phyloP scores from a whole-genome alignment of 1,284 basidiomycete genomes.

The Abortiporus biennis region DNA sequence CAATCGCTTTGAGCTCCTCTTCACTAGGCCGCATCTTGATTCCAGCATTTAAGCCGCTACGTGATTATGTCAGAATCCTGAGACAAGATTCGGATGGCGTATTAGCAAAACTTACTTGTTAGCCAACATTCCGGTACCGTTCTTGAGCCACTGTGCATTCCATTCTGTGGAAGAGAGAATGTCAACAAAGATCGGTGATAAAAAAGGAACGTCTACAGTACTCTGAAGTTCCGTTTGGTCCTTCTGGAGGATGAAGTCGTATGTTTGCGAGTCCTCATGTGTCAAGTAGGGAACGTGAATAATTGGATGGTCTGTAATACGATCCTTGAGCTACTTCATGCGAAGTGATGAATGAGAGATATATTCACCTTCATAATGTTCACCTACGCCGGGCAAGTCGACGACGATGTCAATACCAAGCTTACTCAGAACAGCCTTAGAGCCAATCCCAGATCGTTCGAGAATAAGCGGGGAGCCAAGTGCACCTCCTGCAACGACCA shows the following conservation, averaged over 20 bases:
- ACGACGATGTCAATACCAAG: constrained; percentile 36
- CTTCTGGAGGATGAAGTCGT: constrained; percentile 35
- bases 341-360: background rate
- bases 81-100: background rate
- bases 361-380: constrained; percentile 41
- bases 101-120: constrained; percentile 33
- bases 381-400: constrained; percentile 53
- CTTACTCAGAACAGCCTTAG: constrained; percentile 30
- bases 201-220: background rate
- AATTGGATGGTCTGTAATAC: constrained; percentile 37
- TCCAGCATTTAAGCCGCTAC: constrained; percentile 36
- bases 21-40: constrained; percentile 64
- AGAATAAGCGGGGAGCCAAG: constrained; percentile 52
- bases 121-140: constrained; percentile 42
- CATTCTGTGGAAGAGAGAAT: constrained; percentile 24
- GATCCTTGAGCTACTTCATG: background rate
- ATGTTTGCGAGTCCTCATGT: constrained; percentile 32
- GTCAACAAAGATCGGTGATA: background rate
- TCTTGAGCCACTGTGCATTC: constrained; percentile 34
- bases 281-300: constrained; percentile 30
- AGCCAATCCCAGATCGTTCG: constrained; percentile 32
- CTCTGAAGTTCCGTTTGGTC: background rate
- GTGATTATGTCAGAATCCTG: background rate
- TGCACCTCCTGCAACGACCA: constrained; percentile 44
- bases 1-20: constrained; percentile 68